Conservation (phyloP, 768 basidiomycete species). For the Postia placenta region DNA sequence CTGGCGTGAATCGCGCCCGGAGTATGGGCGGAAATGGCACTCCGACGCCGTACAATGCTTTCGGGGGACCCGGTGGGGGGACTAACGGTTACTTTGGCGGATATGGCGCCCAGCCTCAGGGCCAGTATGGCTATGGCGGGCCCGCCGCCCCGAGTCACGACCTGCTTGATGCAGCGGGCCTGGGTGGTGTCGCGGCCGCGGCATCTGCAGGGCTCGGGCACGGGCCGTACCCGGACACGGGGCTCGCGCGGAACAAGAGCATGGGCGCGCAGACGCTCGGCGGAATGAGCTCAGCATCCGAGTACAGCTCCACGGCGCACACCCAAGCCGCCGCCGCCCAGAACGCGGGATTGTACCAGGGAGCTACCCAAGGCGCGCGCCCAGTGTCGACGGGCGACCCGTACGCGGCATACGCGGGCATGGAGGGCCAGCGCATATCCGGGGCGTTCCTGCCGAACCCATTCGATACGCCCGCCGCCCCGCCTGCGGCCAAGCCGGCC, state of each 20-base stretch:
- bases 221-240: conserved; percentile 4
- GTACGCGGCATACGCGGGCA: conserved; percentile 19
- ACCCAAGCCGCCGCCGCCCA: conserved; percentile 6
- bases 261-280: conserved; percentile 10
- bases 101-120: conserved; percentile 6
- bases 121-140: conserved; percentile 1
- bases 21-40: conserved; percentile 24
- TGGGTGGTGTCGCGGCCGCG: conserved; percentile 11
- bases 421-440: conserved; percentile 2
- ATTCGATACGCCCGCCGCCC: neutral
- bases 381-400: conserved; percentile 15
- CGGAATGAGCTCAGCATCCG: conserved; percentile 7
- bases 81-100: conserved; percentile 14
- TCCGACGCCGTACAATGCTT: conserved; percentile 33
- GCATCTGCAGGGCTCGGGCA: conserved; percentile 7
- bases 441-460: conserved; percentile 6
- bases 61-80: conserved; percentile 27
- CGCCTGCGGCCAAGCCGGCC: neutral
- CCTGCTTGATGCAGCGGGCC: conserved; percentile 20
- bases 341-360: conserved; percentile 8
- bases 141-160: conserved; percentile 10
- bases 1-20: conserved; percentile 25
- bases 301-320: conserved; percentile 6
- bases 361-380: conserved; percentile 1
- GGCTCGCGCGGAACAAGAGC: conserved; percentile 15